Percentiles rank a stretch among this genome's conserved stretches.
phyloP scores from a whole-genome alignment of 805 yeast species.

The Starmera quercuum region DNA sequence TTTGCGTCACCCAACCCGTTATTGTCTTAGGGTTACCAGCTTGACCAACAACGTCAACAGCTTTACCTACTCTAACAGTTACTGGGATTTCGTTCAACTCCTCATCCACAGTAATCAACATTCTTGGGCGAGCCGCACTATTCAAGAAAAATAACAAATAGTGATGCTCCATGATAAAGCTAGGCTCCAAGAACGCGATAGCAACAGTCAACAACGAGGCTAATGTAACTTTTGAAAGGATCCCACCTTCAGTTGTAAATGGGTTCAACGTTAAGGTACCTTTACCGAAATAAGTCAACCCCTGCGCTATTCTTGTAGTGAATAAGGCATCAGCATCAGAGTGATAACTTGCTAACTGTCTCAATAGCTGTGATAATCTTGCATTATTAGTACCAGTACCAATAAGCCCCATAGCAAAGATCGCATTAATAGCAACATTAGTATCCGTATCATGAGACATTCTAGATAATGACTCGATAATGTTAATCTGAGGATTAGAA shows the following conservation, averaged over 20 bases:
- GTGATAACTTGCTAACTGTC: conserved; percentile 93
- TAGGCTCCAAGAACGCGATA: conserved; percentile 80
- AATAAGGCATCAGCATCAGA: conserved; percentile 83
- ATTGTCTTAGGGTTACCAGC: conserved; percentile 99
- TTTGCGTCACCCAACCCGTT: conserved; percentile 99
- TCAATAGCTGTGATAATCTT: conserved; percentile 87
- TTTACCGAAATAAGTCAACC: conserved; percentile 90
- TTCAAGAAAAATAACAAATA: conserved; percentile 79
- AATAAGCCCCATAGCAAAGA: conserved; percentile 94
- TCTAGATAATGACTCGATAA: conserved; percentile 91
- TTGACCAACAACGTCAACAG: conserved; percentile 97
- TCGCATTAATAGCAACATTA: conserved; percentile 91
- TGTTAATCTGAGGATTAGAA: conserved; percentile 94
- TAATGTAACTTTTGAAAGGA: conserved; percentile 78
- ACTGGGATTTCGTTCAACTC: conserved; percentile 76
- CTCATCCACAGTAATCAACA: conserved; percentile 89
- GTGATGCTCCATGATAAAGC: conserved; percentile 76
- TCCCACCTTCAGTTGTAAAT: conserved; percentile 81
- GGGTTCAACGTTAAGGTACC: conserved; percentile 90
- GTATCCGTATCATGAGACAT: conserved; percentile 93
- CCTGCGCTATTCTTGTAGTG: conserved; percentile 92
- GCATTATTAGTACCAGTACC: conserved; percentile 99
- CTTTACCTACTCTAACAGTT: conserved; percentile 96
- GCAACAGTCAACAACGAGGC: conserved; percentile 84
- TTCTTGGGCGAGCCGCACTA: conserved; percentile 87